phyloP scores from a whole-genome alignment of 371 early-diverging fungal species.

The Rhizopus stolonifer region DNA sequence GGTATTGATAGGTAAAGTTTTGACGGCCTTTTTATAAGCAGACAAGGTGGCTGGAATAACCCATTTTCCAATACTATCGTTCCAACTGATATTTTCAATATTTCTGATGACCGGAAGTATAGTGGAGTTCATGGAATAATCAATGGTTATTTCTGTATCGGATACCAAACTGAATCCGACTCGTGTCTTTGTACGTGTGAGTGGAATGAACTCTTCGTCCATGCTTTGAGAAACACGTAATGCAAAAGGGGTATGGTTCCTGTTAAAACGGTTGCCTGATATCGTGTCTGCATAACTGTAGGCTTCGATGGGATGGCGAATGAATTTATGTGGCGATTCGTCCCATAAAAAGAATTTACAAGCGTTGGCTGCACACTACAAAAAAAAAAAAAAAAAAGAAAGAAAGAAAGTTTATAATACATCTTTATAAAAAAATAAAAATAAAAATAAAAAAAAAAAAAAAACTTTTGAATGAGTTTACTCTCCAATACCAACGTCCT shows the following conservation, averaged over 20 bases:
- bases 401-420: not conserved
- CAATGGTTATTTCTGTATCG: constrained; percentile 18
- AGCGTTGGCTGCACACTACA: constrained; percentile 29
- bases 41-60: constrained; percentile 25
- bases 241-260: not conserved
- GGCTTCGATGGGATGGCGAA: constrained; percentile 19
- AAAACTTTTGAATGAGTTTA: constrained; percentile 7
- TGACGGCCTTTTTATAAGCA: constrained; percentile 21
- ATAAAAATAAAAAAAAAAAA: not conserved
- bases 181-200: constrained; percentile 5
- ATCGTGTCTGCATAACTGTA: constrained; percentile 13
- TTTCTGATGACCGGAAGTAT: constrained; percentile 24
- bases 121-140: constrained; percentile 13
- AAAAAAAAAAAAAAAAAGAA: not conserved
- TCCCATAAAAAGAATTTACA: constrained; percentile 43
- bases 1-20: constrained; percentile 15
- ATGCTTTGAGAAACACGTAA: not conserved
- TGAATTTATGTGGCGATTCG: constrained; percentile 21
- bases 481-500: constrained; percentile 41
- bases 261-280: not conserved
- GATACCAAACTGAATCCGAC: constrained; percentile 25
- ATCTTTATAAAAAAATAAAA: not conserved
- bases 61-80: constrained; percentile 10
- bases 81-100: constrained; percentile 18
- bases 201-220: not conserved